A percentile compares a stretch with the other conserved stretches of the same genome.
Evolutionary conservation across 75 land plant genomes (phyloP).

Genomic region (Azolla pinnata): DNA sequence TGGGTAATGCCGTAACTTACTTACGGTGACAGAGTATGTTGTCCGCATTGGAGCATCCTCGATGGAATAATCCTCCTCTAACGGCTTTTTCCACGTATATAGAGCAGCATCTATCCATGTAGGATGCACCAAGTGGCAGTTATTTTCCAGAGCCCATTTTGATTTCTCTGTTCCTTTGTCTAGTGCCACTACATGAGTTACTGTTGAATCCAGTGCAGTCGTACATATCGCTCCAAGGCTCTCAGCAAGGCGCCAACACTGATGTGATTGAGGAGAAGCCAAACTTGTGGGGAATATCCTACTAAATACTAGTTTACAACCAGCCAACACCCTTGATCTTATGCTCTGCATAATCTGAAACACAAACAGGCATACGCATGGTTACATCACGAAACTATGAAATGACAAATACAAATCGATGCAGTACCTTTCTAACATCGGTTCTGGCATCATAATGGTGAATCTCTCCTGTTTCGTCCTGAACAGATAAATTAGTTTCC

Average conservation of each 20-base stretch:
- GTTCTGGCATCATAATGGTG: too few species aligned
- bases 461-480: too few species aligned
- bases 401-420: too few species aligned
- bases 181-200: conserved; percentile 33
- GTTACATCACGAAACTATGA: too few species aligned
- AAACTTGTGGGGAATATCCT: conserved; percentile 17
- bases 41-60: not conserved
- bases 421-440: too few species aligned
- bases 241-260: conserved; percentile 18
- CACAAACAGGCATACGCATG: conserved; percentile 4
- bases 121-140: conserved; percentile 24
- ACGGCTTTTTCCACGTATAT: conserved; percentile 20
- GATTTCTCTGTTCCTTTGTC: conserved; percentile 30
- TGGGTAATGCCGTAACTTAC: not conserved
- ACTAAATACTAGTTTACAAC: conserved; percentile 46
- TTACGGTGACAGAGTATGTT: not conserved
- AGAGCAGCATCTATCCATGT: conserved; percentile 33
- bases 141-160: conserved; percentile 23
- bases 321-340: conserved; percentile 14
- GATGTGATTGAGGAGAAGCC: conserved; percentile 17
- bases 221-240: conserved; percentile 29
- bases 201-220: conserved; percentile 8
- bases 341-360: conserved; percentile 14
- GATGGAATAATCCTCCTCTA: conserved; percentile 26
- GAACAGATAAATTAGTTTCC: too few species aligned